Percentiles rank a stretch among this genome's conserved stretches.
Evolutionary conservation across 192 early-diverging fungal genomes (phyloP).

Genomic region (Chytriomyces sp.): DNA sequence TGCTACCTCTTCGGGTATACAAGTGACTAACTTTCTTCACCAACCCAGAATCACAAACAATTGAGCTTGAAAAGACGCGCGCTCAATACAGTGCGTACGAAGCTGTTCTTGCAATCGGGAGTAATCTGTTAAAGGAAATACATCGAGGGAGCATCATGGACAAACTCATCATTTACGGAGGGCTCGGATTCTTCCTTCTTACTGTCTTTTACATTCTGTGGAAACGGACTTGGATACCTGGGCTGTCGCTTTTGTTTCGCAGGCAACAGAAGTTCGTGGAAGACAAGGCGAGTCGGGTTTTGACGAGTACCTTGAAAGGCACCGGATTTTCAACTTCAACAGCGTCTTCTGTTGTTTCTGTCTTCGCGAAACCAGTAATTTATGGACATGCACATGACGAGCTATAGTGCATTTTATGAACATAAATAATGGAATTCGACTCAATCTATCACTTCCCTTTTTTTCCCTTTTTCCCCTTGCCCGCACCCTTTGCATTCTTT

Average conservation of each 20-base stretch:
- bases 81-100: slow-evolving; percentile 12
- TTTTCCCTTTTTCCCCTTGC: slow-evolving; percentile 28
- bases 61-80: slow-evolving; percentile 22
- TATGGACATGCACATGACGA: background rate
- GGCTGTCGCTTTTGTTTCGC: background rate
- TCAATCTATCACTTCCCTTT: slow-evolving; percentile 3
- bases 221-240: slow-evolving; percentile 32
- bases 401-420: background rate
- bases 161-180: slow-evolving; percentile 25
- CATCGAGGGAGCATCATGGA: slow-evolving; percentile 26
- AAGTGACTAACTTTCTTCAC: background rate
- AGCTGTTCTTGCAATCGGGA: background rate
- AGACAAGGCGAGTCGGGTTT: background rate
- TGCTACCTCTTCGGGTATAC: background rate
- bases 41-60: slow-evolving; percentile 20
- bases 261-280: background rate
- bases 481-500: slow-evolving; percentile 45
- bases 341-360: background rate
- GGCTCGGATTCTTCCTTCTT: slow-evolving; percentile 20
- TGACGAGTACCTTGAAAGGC: background rate
- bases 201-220: slow-evolving; percentile 25
- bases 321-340: background rate
- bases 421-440: background rate
- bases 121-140: slow-evolving; percentile 11
- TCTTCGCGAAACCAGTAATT: background rate